Conservation (phyloP, 192 early-diverging fungal species). For the Backusella westeae region DNA sequence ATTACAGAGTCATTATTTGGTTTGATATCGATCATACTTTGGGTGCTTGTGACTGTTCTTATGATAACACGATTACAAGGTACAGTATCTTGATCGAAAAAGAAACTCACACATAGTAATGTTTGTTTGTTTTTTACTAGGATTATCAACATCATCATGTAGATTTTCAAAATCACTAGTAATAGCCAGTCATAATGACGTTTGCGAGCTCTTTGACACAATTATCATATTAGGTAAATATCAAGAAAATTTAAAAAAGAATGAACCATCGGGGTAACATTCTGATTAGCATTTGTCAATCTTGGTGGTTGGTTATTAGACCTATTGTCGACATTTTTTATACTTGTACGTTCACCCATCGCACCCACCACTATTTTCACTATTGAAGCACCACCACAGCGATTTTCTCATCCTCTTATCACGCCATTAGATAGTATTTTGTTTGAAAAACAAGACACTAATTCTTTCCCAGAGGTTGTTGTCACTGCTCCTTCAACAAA, state of each 20-base stretch:
- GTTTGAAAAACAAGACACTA: background rate
- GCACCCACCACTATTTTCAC: background rate
- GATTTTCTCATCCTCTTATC: background rate
- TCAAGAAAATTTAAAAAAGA: background rate
- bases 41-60: background rate
- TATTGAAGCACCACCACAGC: background rate
- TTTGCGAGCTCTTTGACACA: background rate
- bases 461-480: background rate
- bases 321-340: background rate
- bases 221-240: background rate
- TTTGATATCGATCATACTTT: background rate
- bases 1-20: background rate
- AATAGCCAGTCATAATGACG: background rate
- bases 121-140: background rate
- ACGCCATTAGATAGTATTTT: background rate
- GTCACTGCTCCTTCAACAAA: background rate
- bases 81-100: background rate
- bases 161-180: background rate
- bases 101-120: background rate
- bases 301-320: background rate
- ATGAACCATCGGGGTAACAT: background rate
- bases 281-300: slow-evolving; percentile 1
- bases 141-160: background rate
- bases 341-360: background rate
- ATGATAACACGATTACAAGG: background rate